Conservation (phyloP, 306 rosid species). For the Castanea sativa region DNA sequence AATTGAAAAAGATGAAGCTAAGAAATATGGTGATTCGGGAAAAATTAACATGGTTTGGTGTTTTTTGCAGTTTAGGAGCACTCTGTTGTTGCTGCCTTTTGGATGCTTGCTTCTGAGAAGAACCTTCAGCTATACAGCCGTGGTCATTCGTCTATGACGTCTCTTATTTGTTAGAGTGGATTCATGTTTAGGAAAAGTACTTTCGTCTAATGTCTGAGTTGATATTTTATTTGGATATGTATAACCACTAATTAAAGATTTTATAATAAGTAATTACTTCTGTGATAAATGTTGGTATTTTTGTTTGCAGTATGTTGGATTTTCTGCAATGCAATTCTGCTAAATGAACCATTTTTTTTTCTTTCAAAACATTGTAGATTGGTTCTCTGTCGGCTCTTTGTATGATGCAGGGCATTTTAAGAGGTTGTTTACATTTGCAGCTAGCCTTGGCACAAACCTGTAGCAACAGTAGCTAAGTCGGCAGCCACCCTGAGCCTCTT, state of each 20-base stretch:
- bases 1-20: background rate
- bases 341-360: background rate
- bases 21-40: background rate
- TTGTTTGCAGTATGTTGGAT: background rate
- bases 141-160: background rate
- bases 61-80: constrained; percentile 32
- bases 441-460: no score
- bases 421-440: no score
- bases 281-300: background rate
- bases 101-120: constrained; percentile 40
- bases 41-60: background rate
- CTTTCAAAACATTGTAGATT: background rate
- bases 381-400: background rate
- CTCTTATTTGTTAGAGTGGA: background rate
- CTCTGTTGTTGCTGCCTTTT: constrained; percentile 44
- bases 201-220: background rate
- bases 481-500: no score
- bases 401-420: background rate
- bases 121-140: background rate
- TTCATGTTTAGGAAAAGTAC: background rate
- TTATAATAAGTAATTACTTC: background rate
- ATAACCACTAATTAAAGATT: no score
- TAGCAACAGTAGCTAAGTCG: no score
- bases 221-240: background rate
- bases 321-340: background rate